Evolutionary conservation across 257 asterid genomes (phyloP), one percentile per base, ranked within the genome.

Genomic region (Solanum megistacrolobum): DNA sequence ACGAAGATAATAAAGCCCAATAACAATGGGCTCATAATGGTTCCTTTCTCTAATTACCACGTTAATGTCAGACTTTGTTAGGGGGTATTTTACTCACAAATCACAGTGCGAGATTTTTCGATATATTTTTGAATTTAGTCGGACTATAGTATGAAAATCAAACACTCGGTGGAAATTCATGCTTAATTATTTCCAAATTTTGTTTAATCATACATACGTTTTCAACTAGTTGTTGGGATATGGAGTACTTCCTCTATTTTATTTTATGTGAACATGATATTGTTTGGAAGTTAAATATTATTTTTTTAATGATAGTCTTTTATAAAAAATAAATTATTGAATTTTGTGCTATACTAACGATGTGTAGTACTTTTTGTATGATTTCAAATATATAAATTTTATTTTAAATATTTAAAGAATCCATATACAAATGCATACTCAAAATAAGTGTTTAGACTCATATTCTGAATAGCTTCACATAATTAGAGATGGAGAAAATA

Each of bases 91-190:
- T 68, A 29, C 3, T 12, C 3, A 27, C 10, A 68, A 27, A 13
- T 3, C 3, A 12, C 5, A 68, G 29, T 29, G 6, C 4, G 11
- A 12, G 8, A 25, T 10, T 27, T 27, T 68, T 0, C 0, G 9
- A 29, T 14, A 16, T 14, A 31, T 14, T 31, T 69, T 31, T 16
- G 1, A 31, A 69, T 69, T 31, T 69, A 69, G 12, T 29, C 12
- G 3, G 3, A 14, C 2, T 0, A 31, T 1, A 6, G 7, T 29
- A 68, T 29, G 10, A 13, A 5, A 66, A 27, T 14, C 5, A 0
- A 9, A 69, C n/a, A 69, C 39, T 14, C 2, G 1, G 0, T 55
- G 65, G 4, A 71, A 31, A 14, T 71, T 31, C n/a, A 71, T 71
- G n/a, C 6, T 69, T 69, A 6, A 18, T 55, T 55, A 69, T 29